Evolutionary conservation across 495 filamentous ascomycete genomes (phyloP).

Genomic region (Massariosphaeria phaeospora): DNA sequence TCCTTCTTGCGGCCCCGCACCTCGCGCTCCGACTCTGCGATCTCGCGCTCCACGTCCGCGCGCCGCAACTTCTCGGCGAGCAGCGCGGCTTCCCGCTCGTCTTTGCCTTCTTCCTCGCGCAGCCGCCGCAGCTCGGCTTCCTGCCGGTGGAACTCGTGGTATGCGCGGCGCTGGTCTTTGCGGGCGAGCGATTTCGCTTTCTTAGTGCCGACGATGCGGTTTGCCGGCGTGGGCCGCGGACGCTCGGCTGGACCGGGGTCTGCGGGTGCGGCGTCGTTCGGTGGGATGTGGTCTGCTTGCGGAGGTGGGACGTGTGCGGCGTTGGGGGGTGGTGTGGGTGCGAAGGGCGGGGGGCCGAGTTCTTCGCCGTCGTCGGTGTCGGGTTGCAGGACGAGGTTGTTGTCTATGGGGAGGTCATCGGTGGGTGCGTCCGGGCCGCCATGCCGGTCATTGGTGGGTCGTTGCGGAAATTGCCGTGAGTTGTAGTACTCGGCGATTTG

Average conservation of each 20-base stretch:
- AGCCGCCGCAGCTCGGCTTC: conserved; percentile 41
- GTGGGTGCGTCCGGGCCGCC: background rate
- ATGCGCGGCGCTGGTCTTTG: conserved; percentile 47
- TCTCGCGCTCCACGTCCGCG: conserved; percentile 40
- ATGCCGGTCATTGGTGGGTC: background rate
- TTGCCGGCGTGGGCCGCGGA: conserved; percentile 16
- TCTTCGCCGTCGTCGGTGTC: conserved; percentile 7
- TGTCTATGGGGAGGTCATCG: conserved; percentile 13
- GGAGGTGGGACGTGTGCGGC: background rate
- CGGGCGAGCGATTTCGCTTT: conserved; percentile 47
- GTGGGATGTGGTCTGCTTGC: background rate
- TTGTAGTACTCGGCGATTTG: conserved; percentile 25
- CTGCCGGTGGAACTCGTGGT: conserved; percentile 46
- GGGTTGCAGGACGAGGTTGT: conserved; percentile 11
- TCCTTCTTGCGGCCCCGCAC: conserved; percentile 37
- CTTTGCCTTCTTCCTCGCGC: conserved; percentile 35
- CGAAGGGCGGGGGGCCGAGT: conserved; percentile 12
- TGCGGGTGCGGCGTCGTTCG: background rate
- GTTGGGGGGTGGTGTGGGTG: conserved; percentile 25
- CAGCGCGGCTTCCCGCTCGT: conserved; percentile 41
- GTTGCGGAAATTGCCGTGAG: conserved; percentile 4
- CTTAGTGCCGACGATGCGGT: conserved; percentile 45
- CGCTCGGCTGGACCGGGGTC: conserved; percentile 10
- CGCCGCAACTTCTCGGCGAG: conserved; percentile 41
- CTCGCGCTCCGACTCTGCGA: conserved; percentile 34